phyloP scores from a whole-genome alignment of 2,329 filamentous ascomycete species.

The Capronia coronata region DNA sequence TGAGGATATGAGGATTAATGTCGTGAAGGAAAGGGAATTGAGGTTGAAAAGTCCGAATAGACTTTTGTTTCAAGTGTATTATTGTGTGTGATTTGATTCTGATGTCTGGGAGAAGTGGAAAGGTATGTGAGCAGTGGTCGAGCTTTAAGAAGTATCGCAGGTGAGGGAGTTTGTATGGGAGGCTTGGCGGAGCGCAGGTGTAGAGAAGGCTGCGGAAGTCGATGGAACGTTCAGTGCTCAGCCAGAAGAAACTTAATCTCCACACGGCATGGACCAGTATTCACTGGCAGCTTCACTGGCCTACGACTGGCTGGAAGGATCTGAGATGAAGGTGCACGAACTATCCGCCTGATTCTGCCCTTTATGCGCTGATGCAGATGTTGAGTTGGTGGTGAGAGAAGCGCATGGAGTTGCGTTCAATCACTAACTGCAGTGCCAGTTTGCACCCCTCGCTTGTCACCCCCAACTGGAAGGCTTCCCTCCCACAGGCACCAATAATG shows the following conservation, averaged over 20 bases:
- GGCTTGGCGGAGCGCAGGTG: conserved; percentile 7
- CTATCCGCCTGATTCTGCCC: background rate
- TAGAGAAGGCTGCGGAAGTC: conserved; percentile 5
- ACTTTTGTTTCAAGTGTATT: conserved; percentile 6
- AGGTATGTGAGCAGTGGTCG: background rate
- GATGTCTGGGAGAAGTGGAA: conserved; percentile 4
- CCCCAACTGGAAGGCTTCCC: no score
- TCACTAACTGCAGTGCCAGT: no score
- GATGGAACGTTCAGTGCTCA: conserved; percentile 6
- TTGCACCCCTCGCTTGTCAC: no score
- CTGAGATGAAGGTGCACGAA: background rate
- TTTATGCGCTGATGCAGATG: background rate
- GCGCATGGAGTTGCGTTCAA: no score
- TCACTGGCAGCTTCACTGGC: background rate
- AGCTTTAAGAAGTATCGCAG: conserved; percentile 5
- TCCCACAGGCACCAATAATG: background rate
- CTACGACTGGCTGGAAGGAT: background rate
- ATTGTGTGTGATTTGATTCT: conserved; percentile 16
- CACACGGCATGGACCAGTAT: background rate
- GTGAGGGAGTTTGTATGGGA: conserved; percentile 6
- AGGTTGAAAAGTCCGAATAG: conserved; percentile 11
- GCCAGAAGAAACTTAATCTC: conserved; percentile 2
- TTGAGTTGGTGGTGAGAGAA: background rate
- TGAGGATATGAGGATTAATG: conserved; percentile 1
- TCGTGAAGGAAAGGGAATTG: conserved; percentile 1